Evolutionary conservation across 345 rosid species (phyloP).

Genomic region (Acer negundo): DNA sequence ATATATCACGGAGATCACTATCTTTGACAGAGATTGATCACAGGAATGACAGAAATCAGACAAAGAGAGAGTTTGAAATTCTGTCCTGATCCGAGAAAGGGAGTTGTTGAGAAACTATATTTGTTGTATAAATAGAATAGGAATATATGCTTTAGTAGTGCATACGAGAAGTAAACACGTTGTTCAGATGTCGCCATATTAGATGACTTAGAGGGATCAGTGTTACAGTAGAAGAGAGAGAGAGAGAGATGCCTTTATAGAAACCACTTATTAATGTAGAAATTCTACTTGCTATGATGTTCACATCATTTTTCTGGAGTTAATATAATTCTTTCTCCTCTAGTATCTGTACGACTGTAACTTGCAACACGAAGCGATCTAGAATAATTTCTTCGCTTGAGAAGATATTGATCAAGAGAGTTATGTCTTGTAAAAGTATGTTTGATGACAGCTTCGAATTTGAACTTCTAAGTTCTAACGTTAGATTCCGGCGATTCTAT

Average conservation of each 20-base stretch:
- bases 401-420: no score
- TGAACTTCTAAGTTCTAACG: no score
- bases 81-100: neutral
- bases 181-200: neutral
- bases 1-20: no score
- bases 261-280: neutral
- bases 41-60: neutral
- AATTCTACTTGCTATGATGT: neutral
- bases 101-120: neutral
- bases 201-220: neutral
- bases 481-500: no score
- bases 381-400: neutral
- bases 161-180: neutral
- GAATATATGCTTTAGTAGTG: neutral
- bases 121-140: neutral
- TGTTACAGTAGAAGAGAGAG: neutral
- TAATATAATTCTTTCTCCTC: neutral
- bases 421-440: no score
- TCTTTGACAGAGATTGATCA: neutral
- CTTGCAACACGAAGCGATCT: neutral
- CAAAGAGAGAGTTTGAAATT: neutral
- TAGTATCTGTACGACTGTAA: neutral
- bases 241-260: neutral
- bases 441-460: no score
- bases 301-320: neutral